Conservation (phyloP, 2,329 filamentous ascomycete genomes). For the Cladophialophora carrionii region DNA sequence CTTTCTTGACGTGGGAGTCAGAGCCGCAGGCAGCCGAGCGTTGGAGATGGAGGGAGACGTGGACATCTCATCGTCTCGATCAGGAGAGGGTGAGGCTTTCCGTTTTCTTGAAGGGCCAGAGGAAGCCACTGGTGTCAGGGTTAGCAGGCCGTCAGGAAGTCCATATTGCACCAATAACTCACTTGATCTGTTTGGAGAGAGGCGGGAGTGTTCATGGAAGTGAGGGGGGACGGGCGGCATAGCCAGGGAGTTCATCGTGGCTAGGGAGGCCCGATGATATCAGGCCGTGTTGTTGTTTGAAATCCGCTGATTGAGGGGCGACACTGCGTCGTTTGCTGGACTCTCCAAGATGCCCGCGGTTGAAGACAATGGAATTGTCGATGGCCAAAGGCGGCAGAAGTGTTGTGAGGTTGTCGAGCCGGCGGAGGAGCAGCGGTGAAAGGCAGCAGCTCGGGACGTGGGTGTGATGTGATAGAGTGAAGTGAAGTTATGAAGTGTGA, state of each 20-base stretch:
- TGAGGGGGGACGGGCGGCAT: constrained; percentile 65
- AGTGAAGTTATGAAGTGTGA: constrained; percentile 18
- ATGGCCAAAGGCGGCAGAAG: constrained; percentile 4
- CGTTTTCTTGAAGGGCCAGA: constrained; percentile 66
- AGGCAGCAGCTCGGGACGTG: constrained; percentile 6
- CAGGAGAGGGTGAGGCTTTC: constrained; percentile 63
- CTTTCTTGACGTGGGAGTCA: constrained; percentile 70
- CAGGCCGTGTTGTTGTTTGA: constrained; percentile 14
- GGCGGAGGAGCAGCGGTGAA: constrained; percentile 14
- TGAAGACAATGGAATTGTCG: not conserved
- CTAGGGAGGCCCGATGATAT: constrained; percentile 31
- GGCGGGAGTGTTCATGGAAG: constrained; percentile 63
- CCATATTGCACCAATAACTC: constrained; percentile 40
- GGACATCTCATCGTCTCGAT: constrained; percentile 73
- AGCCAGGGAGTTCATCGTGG: constrained; percentile 64
- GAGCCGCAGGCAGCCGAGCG: constrained; percentile 68
- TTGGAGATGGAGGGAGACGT: constrained; percentile 85
- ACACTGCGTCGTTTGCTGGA: not conserved
- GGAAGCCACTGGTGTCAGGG: constrained; percentile 40
- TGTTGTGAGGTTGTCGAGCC: not conserved
- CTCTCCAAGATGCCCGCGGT: not conserved
- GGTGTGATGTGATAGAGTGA: constrained; percentile 19
- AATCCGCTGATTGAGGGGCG: constrained; percentile 9
- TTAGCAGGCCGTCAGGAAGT: constrained; percentile 17
- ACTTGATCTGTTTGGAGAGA: constrained; percentile 65